phyloP scores from a whole-genome alignment of 805 yeast species.

The Kuraishia molischiana region DNA sequence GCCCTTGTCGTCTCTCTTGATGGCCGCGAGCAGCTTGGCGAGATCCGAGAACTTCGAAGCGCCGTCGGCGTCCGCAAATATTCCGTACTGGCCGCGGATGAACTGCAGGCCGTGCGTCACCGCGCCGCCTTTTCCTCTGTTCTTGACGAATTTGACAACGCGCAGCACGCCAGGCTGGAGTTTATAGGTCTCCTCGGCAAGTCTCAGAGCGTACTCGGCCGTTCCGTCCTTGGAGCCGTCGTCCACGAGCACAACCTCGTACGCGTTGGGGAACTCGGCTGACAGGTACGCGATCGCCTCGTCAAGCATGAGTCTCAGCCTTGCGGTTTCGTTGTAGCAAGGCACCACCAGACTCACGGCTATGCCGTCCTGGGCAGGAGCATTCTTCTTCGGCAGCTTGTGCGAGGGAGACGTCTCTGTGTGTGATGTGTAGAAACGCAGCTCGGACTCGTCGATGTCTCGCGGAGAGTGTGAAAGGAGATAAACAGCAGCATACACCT shows the following conservation, averaged over 20 bases:
- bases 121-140: slow-evolving; percentile 96
- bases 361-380: slow-evolving; percentile 26
- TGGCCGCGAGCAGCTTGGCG: slow-evolving; percentile 33
- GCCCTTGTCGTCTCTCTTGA: slow-evolving; percentile 18
- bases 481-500: too few relatives aligned
- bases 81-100: slow-evolving; percentile 58
- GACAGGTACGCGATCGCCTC: slow-evolving; percentile 54
- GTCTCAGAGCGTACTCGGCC: slow-evolving; percentile 54
- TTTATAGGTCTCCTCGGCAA: slow-evolving; percentile 39
- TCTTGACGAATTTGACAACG: slow-evolving; percentile 58
- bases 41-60: slow-evolving; percentile 79
- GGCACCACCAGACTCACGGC: slow-evolving; percentile 78
- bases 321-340: slow-evolving; percentile 78
- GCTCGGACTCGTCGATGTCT: not conserved
- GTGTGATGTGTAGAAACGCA: not conserved
- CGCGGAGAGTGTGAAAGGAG: not conserved
- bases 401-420: slow-evolving; percentile 8
- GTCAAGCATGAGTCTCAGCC: slow-evolving; percentile 63
- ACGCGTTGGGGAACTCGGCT: slow-evolving; percentile 21
- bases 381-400: slow-evolving; percentile 24
- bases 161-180: slow-evolving; percentile 52
- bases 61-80: slow-evolving; percentile 98
- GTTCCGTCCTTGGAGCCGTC: slow-evolving; percentile 89
- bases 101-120: slow-evolving; percentile 86
- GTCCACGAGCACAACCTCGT: slow-evolving; percentile 82